A percentile compares a stretch with the other conserved stretches of the same genome.
Conservation (phyloP, 1,284 basidiomycete species). For the Boletus nobilissimus region DNA sequence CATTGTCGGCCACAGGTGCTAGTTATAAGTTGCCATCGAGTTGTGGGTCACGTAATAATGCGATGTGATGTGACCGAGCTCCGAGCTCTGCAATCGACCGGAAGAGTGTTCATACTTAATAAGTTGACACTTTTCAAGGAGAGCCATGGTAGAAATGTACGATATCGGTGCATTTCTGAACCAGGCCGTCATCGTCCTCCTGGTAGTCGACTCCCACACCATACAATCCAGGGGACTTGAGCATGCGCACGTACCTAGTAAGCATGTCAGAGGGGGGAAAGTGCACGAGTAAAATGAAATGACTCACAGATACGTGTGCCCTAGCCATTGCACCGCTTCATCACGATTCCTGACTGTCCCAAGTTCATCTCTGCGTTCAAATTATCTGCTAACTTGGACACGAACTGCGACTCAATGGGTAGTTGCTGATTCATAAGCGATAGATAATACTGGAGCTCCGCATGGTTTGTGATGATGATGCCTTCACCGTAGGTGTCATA, state of each 20-base stretch:
- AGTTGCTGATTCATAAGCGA: slow-evolving; percentile 94
- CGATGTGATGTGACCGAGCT: slow-evolving; percentile 94
- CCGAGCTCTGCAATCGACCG: slow-evolving; percentile 91
- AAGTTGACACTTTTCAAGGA: slow-evolving; percentile 94
- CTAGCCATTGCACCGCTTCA: slow-evolving; percentile 97
- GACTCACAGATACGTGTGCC: slow-evolving; percentile 92
- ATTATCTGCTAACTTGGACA: slow-evolving; percentile 93
- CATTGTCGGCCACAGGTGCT: slow-evolving; percentile 91
- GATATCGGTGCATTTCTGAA: slow-evolving; percentile 96
- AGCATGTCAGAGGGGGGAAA: slow-evolving; percentile 39
- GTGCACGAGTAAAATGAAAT: slow-evolving; percentile 6
- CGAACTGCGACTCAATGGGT: slow-evolving; percentile 97
- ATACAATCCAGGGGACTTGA: slow-evolving; percentile 90
- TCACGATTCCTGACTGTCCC: no score
- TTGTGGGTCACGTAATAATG: slow-evolving; percentile 97
- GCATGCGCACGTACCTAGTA: slow-evolving; percentile 91
- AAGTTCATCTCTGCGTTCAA: no score
- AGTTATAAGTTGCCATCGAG: slow-evolving; percentile 98
- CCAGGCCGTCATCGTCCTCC: slow-evolving; percentile 83
- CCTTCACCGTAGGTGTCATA: slow-evolving; percentile 99
- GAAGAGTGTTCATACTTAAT: slow-evolving; percentile 93
- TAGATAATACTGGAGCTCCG: slow-evolving; percentile 96
- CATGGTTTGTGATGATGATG: slow-evolving; percentile 98
- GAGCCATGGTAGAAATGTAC: slow-evolving; percentile 92
- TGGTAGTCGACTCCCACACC: slow-evolving; percentile 92